Evolutionary conservation across 176 grass and related monocot genomes (phyloP).

Genomic region (Tillandsia fasciculata): DNA sequence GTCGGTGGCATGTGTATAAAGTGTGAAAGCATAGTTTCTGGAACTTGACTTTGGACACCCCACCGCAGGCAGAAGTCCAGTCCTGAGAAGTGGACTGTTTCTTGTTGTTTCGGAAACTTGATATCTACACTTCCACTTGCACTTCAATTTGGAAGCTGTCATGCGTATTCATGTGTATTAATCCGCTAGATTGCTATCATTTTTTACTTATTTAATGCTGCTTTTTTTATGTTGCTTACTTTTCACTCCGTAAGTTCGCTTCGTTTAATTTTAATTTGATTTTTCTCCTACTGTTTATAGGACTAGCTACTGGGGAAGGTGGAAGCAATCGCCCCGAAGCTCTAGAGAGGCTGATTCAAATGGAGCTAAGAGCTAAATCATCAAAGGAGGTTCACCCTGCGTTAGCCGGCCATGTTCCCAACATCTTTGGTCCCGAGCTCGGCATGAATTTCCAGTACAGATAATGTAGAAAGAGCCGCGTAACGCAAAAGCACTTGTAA

Average conservation of each 20-base stretch:
- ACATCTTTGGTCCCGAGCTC: constrained; percentile 42
- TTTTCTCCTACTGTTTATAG: constrained; percentile 17
- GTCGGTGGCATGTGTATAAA: too few species aligned
- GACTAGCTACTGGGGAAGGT: constrained; percentile 30
- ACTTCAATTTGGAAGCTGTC: too few species aligned
- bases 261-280: neutral
- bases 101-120: too few species aligned
- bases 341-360: constrained; percentile 69
- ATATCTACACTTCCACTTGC: too few species aligned
- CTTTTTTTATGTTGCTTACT: neutral
- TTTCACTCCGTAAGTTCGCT: constrained; percentile 9
- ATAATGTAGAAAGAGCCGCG: constrained; percentile 16
- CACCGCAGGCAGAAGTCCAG: too few species aligned
- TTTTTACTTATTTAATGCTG: too few species aligned
- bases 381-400: constrained; percentile 50
- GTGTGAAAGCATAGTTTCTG: too few species aligned
- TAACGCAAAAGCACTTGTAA: neutral
- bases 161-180: too few species aligned
- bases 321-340: constrained; percentile 41
- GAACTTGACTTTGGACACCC: too few species aligned
- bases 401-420: constrained; percentile 39
- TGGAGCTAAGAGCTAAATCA: constrained; percentile 67
- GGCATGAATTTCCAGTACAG: constrained; percentile 66
- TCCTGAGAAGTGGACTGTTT: too few species aligned
- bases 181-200: too few species aligned